Conservation (phyloP, 1,139 yeast genomes). For the Scheffersomyces lignicola region DNA sequence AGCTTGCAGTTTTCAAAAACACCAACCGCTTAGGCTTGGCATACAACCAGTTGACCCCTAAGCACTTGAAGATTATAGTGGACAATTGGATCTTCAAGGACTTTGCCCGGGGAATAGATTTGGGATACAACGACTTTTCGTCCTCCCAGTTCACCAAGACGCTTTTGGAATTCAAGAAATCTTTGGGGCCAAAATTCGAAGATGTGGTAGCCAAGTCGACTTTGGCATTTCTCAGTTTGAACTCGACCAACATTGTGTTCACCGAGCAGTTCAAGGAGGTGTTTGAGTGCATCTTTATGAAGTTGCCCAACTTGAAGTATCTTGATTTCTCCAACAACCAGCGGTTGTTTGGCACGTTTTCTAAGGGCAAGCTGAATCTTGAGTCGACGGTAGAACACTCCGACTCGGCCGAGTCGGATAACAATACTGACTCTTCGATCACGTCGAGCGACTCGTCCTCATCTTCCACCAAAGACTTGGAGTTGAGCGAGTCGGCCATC, state of each 20-base stretch:
- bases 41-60: slow-evolving; percentile 55
- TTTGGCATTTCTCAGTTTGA: slow-evolving; percentile 64
- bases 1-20: slow-evolving; percentile 50
- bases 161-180: slow-evolving; percentile 21
- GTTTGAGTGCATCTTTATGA: slow-evolving; percentile 32
- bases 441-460: slow-evolving; percentile 2
- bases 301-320: slow-evolving; percentile 56
- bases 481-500: slow-evolving; percentile 18
- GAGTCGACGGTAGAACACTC: neutral
- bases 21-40: slow-evolving; percentile 68
- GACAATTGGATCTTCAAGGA: slow-evolving; percentile 38
- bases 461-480: slow-evolving; percentile 4
- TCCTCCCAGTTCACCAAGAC: slow-evolving; percentile 28
- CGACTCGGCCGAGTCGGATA: neutral
- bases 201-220: slow-evolving; percentile 27
- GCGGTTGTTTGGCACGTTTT: slow-evolving; percentile 44
- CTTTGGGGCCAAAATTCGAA: slow-evolving; percentile 20
- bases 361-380: slow-evolving; percentile 5
- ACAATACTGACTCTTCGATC: neutral
- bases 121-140: slow-evolving; percentile 69
- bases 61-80: slow-evolving; percentile 52
- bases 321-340: slow-evolving; percentile 70
- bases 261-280: slow-evolving; percentile 31
- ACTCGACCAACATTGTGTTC: slow-evolving; percentile 58
- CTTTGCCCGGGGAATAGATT: slow-evolving; percentile 56